phyloP scores from a whole-genome alignment of 106 monocot genomes.

The Amphibolis antarctica region DNA sequence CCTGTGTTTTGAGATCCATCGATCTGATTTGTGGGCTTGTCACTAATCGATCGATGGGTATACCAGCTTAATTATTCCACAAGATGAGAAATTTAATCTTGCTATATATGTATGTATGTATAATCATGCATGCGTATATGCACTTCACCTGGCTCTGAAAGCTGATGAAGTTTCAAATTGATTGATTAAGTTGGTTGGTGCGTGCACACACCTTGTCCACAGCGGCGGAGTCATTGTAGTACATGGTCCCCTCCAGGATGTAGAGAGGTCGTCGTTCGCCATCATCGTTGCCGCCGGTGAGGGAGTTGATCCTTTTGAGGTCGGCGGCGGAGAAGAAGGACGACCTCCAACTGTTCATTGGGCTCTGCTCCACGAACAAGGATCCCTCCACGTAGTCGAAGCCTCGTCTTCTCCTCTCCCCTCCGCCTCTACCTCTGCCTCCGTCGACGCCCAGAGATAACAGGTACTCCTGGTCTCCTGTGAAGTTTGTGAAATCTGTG shows the following conservation, averaged over 20 bases:
- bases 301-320: conserved; percentile 8
- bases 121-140: background rate
- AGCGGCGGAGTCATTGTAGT: conserved; percentile 6
- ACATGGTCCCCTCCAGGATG: conserved; percentile 26
- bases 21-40: too few species aligned
- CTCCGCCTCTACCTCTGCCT: too few species aligned
- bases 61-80: background rate
- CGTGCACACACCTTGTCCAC: conserved; percentile 11
- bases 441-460: conserved; percentile 23
- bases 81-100: background rate
- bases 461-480: conserved; percentile 31
- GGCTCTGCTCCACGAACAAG: conserved; percentile 13
- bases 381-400: conserved; percentile 33
- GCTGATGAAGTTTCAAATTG: background rate
- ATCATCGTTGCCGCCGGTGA: background rate
- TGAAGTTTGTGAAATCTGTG: conserved; percentile 23
- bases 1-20: too few species aligned
- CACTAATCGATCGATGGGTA: too few species aligned
- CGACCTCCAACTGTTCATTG: conserved; percentile 28
- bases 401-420: background rate
- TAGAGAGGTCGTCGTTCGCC: conserved; percentile 8
- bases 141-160: background rate
- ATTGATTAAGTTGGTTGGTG: background rate
- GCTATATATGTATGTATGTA: too few species aligned
- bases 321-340: conserved; percentile 28